phyloP scores from a whole-genome alignment of 2,329 filamentous ascomycete genomes.

The Thermothelomyces thermophilus region DNA sequence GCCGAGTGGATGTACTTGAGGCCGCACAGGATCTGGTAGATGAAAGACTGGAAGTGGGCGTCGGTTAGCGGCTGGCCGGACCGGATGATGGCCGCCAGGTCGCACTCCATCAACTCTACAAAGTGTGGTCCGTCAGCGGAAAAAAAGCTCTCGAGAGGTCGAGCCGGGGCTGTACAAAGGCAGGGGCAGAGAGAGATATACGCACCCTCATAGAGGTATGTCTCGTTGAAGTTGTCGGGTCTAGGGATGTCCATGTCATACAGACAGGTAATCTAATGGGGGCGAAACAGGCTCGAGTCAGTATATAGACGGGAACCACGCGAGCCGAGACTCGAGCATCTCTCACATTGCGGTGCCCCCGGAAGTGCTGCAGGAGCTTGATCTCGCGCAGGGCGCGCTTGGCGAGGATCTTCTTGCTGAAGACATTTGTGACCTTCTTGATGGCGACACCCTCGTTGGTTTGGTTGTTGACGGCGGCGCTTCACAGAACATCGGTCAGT shows the following conservation, averaged over 20 bases:
- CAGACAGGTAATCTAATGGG: conserved; percentile 81
- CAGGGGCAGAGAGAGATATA: conserved; percentile 1
- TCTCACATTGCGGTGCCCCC: conserved; percentile 76
- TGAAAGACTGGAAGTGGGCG: conserved; percentile 98
- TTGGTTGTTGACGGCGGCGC: conserved; percentile 85
- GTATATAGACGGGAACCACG: neutral
- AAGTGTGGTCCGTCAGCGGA: conserved; percentile 2
- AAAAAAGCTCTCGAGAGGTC: neutral
- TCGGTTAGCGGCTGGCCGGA: conserved; percentile 96
- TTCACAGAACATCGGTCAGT: conserved; percentile 33
- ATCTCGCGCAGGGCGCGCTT: conserved; percentile 98
- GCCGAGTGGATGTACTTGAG: conserved; percentile 99
- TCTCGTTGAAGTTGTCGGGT: conserved; percentile 97
- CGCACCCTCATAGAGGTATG: conserved; percentile 94
- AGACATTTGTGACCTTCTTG: conserved; percentile 99
- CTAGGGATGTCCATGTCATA: conserved; percentile 99
- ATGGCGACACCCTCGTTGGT: conserved; percentile 92
- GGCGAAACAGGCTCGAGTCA: neutral
- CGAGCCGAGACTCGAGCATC: conserved; percentile 29
- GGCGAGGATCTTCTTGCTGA: conserved; percentile 99
- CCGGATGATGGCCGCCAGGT: conserved; percentile 93
- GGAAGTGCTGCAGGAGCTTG: conserved; percentile 96
- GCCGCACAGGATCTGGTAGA: conserved; percentile 98
- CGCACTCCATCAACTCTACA: conserved; percentile 96
- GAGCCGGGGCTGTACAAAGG: neutral